These are phyloP conservation scores for Aspergillus sp. DNA, from an alignment of 2,329 filamentous ascomycete genomes.

Conservation along the genomic window DNA sequence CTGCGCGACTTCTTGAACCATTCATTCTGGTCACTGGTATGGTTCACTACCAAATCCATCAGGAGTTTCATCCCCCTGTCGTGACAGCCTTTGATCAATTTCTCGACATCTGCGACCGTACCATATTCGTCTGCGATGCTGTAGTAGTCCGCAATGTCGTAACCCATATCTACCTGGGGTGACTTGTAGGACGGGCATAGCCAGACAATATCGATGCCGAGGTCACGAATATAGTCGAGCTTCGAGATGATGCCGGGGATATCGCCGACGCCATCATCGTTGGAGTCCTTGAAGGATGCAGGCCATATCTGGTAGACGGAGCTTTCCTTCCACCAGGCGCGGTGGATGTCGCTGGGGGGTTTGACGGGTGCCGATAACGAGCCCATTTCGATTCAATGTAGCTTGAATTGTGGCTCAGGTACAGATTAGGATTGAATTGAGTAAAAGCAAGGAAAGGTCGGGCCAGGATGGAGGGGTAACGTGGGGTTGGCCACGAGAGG, in stretches of 20 bases:
- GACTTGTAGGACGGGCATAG: slow-evolving; percentile 51
- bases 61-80: slow-evolving; percentile 67
- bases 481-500: neutral
- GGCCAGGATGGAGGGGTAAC: slow-evolving; percentile 2
- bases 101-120: slow-evolving; percentile 64
- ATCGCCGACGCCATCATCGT: slow-evolving; percentile 60
- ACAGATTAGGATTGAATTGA: neutral
- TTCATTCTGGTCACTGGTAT: slow-evolving; percentile 69
- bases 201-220: slow-evolving; percentile 65
- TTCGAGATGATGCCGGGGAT: slow-evolving; percentile 64
- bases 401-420: neutral
- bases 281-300: slow-evolving; percentile 55
- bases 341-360: slow-evolving; percentile 14
- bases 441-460: neutral
- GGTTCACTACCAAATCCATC: slow-evolving; percentile 75
- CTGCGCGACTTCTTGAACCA: slow-evolving; percentile 70
- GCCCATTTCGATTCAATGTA: slow-evolving; percentile 1
- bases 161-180: slow-evolving; percentile 56
- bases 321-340: slow-evolving; percentile 57
- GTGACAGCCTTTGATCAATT: slow-evolving; percentile 60
- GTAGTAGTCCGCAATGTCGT: slow-evolving; percentile 62
- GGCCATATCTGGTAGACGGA: slow-evolving; percentile 62
- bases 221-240: slow-evolving; percentile 62
- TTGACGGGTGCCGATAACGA: slow-evolving; percentile 3
- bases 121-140: slow-evolving; percentile 66